Base-by-base conservation (phyloP, 2,329 filamentous ascomycete species). In the Paraphoma chrysanthemicola region DNA sequence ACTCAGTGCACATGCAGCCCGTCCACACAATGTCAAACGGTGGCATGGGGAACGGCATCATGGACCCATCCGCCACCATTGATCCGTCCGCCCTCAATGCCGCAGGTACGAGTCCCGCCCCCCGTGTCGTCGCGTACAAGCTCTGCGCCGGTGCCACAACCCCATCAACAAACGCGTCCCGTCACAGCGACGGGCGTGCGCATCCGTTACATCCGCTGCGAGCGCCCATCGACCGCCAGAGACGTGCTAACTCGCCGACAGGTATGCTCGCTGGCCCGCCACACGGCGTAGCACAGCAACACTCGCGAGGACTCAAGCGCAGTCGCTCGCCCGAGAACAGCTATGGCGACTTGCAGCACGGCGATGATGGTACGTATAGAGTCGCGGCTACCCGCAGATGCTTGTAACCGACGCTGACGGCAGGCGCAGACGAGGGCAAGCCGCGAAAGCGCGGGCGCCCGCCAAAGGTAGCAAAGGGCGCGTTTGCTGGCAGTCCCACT, bases 401-500 rank as follows among this genome's bases (percentile, higher is more conserved):
- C 36, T 31, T 16, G 39, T n/a, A 42, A 42, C 11, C 39, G 8
- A 42, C 50, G 48, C 52, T 53, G 56, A 63, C 70, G 57, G 67
- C 54, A 48, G 16, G 46, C 23, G 31, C 64, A 72, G 75, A 64
- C 38, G 63, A 75, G 28, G 63, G 63, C 46, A 77, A 76, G 59
- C 74, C 73, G 46, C 66, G 76, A 64, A 79, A 78, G 62, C 75
- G 77, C 62, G 84, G 82, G 69, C 85, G 86, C 78, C 83, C 84
- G 63, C 86, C 88, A 78, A 90, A 89, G 81, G 49, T 62, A 12
- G 74, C 82, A 59, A 82, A 83, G 77, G 79, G 84, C 62, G 78
- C 69, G 14, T 74, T 68, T 57, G 62, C 83, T 69, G 87, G 89
- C 69, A 85, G 83, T 69, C 81, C 87, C 63, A 67, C 59, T 51